Percentiles rank a stretch among this genome's conserved stretches.
Conservation (phyloP, 1,284 basidiomycete genomes). For the Ustilago curta region DNA sequence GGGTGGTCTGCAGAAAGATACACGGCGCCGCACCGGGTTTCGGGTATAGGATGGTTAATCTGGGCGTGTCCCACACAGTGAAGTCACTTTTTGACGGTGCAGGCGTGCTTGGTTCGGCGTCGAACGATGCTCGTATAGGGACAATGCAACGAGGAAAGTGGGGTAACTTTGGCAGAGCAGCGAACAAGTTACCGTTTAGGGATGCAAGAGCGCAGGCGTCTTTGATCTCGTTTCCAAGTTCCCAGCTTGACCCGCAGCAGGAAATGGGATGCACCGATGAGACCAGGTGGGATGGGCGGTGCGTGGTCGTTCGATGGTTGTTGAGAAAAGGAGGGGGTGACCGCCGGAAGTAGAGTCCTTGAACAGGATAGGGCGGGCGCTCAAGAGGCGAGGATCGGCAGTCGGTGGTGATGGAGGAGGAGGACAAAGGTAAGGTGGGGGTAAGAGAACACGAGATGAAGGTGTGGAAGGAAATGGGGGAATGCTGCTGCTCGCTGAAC, state of each 20-base stretch:
- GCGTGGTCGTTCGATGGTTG: constrained; percentile 1
- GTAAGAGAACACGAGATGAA: neutral
- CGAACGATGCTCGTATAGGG: neutral
- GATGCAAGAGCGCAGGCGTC: too few species aligned
- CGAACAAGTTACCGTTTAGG: too few species aligned
- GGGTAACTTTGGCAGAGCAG: too few species aligned
- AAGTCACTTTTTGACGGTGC: neutral
- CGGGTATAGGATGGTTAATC: neutral
- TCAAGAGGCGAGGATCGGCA: neutral
- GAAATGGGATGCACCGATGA: constrained; percentile 3
- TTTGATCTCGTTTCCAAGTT: too few species aligned
- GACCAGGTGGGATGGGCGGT: constrained; percentile 3
- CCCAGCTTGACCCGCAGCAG: neutral
- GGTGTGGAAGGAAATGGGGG: neutral
- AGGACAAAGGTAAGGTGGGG: constrained; percentile 1
- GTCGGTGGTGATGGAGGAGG: neutral
- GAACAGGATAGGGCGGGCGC: neutral
- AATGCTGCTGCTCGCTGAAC: neutral
- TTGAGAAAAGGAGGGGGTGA: neutral
- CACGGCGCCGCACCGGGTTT: neutral
- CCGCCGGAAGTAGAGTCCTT: neutral
- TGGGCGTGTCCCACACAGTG: neutral
- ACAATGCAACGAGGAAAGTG: too few species aligned
- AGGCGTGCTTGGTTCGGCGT: neutral
- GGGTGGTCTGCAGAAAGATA: neutral